Conservation (phyloP, 805 yeast genomes). For the Yarrowia sp. region DNA sequence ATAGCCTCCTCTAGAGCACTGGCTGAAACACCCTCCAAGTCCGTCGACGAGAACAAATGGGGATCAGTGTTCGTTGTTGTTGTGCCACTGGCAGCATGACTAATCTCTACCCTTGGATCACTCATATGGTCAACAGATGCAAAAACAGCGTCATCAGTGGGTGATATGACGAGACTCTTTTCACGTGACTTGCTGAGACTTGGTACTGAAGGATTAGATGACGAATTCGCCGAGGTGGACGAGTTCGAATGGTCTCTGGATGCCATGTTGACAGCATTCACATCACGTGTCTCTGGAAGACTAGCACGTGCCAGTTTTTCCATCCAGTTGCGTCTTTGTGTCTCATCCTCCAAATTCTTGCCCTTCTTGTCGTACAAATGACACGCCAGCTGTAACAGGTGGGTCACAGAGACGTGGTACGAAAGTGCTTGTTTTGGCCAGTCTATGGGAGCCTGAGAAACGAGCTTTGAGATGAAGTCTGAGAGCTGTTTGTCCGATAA, state of each 20-base stretch:
- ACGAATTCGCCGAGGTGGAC: neutral
- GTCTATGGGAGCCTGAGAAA: neutral
- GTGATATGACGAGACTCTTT: neutral
- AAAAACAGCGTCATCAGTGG: conserved; percentile 10
- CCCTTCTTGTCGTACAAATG: conserved; percentile 35
- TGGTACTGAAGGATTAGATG: neutral
- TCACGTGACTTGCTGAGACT: conserved; percentile 5
- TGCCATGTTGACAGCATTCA: conserved; percentile 1
- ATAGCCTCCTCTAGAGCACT: conserved; percentile 33
- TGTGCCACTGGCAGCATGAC: neutral
- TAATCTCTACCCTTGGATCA: conserved; percentile 1
- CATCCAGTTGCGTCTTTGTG: conserved; percentile 25
- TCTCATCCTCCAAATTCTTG: conserved; percentile 4
- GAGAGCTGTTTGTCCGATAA: neutral
- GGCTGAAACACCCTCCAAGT: conserved; percentile 26
- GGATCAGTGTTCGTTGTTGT: conserved; percentile 17
- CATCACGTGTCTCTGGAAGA: conserved; percentile 1
- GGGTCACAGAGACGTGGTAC: conserved; percentile 7
- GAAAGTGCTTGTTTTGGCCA: conserved; percentile 7
- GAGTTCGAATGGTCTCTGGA: conserved; percentile 16
- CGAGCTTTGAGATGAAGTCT: conserved; percentile 5
- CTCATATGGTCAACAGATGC: conserved; percentile 12
- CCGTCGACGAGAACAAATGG: conserved; percentile 21
- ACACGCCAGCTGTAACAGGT: conserved; percentile 10
- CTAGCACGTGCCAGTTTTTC: neutral